Evolutionary conservation across 192 early-diverging fungal species (phyloP).

Genomic region (Coemansia sp.): DNA sequence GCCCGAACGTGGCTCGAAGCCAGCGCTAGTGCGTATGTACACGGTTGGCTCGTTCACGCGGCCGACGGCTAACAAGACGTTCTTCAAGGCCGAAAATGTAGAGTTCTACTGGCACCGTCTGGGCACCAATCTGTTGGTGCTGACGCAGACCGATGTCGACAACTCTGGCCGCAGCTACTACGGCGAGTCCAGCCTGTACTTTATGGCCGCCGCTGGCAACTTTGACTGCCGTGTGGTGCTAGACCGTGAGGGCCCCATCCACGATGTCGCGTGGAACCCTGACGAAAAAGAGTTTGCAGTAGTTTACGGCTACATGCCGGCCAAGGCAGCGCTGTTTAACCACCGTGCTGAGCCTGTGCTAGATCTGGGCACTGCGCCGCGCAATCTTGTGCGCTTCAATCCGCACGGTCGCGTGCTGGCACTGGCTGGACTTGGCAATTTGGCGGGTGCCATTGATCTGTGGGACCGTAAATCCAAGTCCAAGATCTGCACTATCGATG

Average conservation of each 20-base stretch:
- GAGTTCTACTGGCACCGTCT: conserved; percentile 92
- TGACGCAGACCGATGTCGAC: conserved; percentile 94
- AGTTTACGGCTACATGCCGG: conserved; percentile 90
- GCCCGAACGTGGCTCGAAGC: conserved; percentile 76
- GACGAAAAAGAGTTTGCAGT: conserved; percentile 98
- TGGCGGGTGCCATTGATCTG: conserved; percentile 88
- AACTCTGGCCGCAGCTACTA: conserved; percentile 95
- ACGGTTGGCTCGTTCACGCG: conserved; percentile 69
- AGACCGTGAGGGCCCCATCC: conserved; percentile 87
- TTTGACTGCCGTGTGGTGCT: conserved; percentile 87
- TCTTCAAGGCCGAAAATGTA: conserved; percentile 91
- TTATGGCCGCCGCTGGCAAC: conserved; percentile 83
- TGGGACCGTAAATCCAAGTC: conserved; percentile 88
- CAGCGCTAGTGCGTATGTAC: conserved; percentile 86
- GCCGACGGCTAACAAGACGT: conserved; percentile 84
- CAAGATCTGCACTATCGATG: conserved; percentile 77
- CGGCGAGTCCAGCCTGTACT: conserved; percentile 93
- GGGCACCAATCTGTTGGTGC: conserved; percentile 82
- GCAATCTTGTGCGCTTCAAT: conserved; percentile 87
- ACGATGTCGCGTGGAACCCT: conserved; percentile 94
- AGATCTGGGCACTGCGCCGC: conserved; percentile 81
- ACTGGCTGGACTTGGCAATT: conserved; percentile 95
- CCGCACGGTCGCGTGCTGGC: conserved; percentile 86
- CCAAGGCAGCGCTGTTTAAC: conserved; percentile 91
- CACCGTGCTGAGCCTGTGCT: conserved; percentile 79